Evolutionary conservation across 805 yeast species (phyloP).

Genomic region (Candida pseudofarinosa): DNA sequence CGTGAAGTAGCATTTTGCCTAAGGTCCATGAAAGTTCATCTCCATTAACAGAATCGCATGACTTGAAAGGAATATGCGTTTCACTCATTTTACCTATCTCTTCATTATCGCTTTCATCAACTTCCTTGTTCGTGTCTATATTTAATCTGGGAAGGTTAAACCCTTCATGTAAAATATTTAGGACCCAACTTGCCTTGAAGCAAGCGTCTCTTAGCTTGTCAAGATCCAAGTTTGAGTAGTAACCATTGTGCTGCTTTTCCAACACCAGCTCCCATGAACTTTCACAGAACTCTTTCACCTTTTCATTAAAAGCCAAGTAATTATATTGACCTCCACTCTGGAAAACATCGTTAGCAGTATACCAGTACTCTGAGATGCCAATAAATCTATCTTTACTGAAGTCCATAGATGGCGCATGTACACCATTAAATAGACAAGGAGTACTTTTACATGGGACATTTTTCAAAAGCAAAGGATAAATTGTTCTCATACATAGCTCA

Average conservation of each 20-base stretch:
- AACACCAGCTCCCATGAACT: constrained; percentile 62
- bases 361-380: constrained; percentile 97
- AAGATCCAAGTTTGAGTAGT: constrained; percentile 54
- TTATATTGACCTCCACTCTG: constrained; percentile 86
- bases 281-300: constrained; percentile 70
- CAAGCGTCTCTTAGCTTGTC: constrained; percentile 65
- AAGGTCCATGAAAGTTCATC: constrained; percentile 93
- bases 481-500: constrained; percentile 63
- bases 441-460: constrained; percentile 79
- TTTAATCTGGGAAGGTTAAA: constrained; percentile 78
- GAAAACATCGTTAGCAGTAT: constrained; percentile 89
- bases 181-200: constrained; percentile 93
- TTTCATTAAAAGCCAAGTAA: constrained; percentile 60
- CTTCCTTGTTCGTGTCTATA: constrained; percentile 33
- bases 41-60: constrained; percentile 76
- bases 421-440: constrained; percentile 93
- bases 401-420: constrained; percentile 87
- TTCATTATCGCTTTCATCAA: constrained; percentile 10
- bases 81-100: constrained; percentile 24
- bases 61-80: constrained; percentile 64
- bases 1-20: constrained; percentile 81
- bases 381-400: constrained; percentile 77
- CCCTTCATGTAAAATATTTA: constrained; percentile 87
- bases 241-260: constrained; percentile 48
- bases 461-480: constrained; percentile 74